Percentiles rank a stretch among this genome's conserved stretches.
Evolutionary conservation across 2,329 filamentous ascomycete species (phyloP).

Genomic region (Coniella lustricola): DNA sequence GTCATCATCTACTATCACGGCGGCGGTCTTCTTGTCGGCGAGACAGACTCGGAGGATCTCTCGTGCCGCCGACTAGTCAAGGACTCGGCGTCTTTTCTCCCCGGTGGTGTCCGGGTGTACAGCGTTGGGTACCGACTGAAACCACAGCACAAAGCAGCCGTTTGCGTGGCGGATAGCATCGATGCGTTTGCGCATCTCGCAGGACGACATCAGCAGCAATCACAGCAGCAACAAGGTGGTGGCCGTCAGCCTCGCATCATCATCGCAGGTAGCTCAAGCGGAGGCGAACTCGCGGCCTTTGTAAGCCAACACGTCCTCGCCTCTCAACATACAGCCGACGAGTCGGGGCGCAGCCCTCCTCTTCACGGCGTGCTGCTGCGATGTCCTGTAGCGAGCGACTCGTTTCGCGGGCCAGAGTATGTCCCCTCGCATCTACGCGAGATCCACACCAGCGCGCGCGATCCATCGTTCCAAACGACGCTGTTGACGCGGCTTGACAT

Average conservation of each 20-base stretch:
- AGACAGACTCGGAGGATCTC: constrained; percentile 42
- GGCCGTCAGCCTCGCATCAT: constrained; percentile 23
- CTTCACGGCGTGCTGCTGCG: constrained; percentile 37
- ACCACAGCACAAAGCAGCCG: constrained; percentile 31
- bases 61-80: constrained; percentile 36
- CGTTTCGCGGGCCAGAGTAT: constrained; percentile 28
- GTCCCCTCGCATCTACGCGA: constrained; percentile 29
- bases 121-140: constrained; percentile 41
- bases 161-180: constrained; percentile 36
- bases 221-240: too few species aligned
- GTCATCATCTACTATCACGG: constrained; percentile 42
- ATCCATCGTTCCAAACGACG: constrained; percentile 30
- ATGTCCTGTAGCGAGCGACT: constrained; percentile 41
- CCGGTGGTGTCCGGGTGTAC: constrained; percentile 28
- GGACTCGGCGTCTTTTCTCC: constrained; percentile 16
- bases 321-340: too few species aligned
- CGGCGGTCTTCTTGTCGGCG: constrained; percentile 39
- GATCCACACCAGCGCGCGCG: constrained; percentile 33
- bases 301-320: constrained; percentile 29
- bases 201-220: neutral
- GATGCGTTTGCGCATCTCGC: constrained; percentile 27
- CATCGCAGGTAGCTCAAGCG: constrained; percentile 39
- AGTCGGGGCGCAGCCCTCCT: constrained; percentile 22
- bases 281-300: constrained; percentile 40
- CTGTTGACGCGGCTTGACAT: constrained; percentile 27